Evolutionary conservation across 805 yeast genomes (phyloP).

Genomic region (Ogataea philodendri): DNA sequence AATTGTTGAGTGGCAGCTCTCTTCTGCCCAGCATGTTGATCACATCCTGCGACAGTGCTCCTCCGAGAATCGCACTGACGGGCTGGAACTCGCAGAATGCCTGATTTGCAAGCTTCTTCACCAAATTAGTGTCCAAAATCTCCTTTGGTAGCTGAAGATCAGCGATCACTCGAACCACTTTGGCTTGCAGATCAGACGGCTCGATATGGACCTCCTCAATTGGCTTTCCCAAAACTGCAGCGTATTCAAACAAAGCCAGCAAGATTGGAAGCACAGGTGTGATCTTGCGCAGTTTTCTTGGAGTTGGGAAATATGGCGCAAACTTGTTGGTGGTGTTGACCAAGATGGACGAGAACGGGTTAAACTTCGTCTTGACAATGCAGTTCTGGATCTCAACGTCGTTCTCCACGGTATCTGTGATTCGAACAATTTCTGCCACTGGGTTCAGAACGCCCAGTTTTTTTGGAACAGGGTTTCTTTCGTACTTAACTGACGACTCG

Average conservation of each 20-base stretch:
- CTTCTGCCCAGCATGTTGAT: conserved; percentile 75
- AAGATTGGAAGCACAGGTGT: conserved; percentile 59
- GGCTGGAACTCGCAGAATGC: conserved; percentile 71
- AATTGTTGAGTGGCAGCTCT: conserved; percentile 80
- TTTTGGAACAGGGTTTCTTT: conserved; percentile 48
- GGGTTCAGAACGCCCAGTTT: conserved; percentile 46
- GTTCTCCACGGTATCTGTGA: conserved; percentile 37
- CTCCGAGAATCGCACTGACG: conserved; percentile 84
- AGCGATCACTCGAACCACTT: conserved; percentile 34
- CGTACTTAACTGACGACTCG: conserved; percentile 51
- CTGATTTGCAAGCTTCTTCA: conserved; percentile 46
- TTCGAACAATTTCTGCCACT: conserved; percentile 35
- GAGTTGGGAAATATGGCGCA: conserved; percentile 23
- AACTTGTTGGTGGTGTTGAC: conserved; percentile 34
- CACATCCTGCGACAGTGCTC: conserved; percentile 85
- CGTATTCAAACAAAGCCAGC: conserved; percentile 53
- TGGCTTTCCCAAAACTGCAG: conserved; percentile 24
- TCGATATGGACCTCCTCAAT: conserved; percentile 26
- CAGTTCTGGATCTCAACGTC: conserved; percentile 38
- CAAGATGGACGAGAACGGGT: conserved; percentile 37
- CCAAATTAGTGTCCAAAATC: conserved; percentile 33
- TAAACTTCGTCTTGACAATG: conserved; percentile 38
- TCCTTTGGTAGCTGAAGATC: conserved; percentile 46
- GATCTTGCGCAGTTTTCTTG: conserved; percentile 45
- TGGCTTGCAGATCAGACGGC: conserved; percentile 29